phyloP scores from a whole-genome alignment of 2,329 filamentous ascomycete genomes.

The Aureobasidium subglaciale region DNA sequence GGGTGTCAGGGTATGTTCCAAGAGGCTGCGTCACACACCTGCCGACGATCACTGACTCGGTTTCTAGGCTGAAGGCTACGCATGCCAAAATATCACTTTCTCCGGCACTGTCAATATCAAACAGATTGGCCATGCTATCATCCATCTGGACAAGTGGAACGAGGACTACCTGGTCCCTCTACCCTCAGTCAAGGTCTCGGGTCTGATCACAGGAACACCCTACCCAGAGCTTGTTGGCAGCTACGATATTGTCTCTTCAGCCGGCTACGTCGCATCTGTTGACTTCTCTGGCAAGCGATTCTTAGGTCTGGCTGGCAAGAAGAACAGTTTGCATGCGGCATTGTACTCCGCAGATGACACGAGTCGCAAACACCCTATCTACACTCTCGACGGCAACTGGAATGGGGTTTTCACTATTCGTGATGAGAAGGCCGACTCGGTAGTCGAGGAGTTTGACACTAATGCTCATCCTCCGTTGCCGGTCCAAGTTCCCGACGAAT shows the following conservation, averaged over 20 bases:
- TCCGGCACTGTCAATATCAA: conserved; percentile 39
- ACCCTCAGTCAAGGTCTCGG: conserved; percentile 40
- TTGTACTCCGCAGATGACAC: conserved; percentile 27
- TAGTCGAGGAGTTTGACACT: conserved; percentile 33
- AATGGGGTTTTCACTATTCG: conserved; percentile 33
- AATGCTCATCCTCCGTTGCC: conserved; percentile 21
- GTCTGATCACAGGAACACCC: conserved; percentile 35
- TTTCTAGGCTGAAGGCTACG: conserved; percentile 36
- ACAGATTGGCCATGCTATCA: conserved; percentile 40
- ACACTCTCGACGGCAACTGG: conserved; percentile 37
- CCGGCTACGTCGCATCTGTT: conserved; percentile 35
- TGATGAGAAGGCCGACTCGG: conserved; percentile 27
- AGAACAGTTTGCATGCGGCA: conserved; percentile 35
- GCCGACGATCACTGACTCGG: neutral
- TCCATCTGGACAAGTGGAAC: conserved; percentile 37
- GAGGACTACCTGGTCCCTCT: conserved; percentile 41
- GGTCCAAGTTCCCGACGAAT: conserved; percentile 17
- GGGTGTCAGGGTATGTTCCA: conserved; percentile 26
- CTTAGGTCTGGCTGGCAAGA: conserved; percentile 33
- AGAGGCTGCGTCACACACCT: neutral
- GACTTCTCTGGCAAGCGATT: conserved; percentile 39
- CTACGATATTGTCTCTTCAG: conserved; percentile 36
- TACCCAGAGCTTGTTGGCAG: conserved; percentile 39
- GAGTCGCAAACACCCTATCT: conserved; percentile 29
- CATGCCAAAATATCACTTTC: conserved; percentile 42